A percentile compares a stretch with the other conserved stretches of the same genome.
Conservation (phyloP, 306 rosid species). For the Comarum palustre region DNA sequence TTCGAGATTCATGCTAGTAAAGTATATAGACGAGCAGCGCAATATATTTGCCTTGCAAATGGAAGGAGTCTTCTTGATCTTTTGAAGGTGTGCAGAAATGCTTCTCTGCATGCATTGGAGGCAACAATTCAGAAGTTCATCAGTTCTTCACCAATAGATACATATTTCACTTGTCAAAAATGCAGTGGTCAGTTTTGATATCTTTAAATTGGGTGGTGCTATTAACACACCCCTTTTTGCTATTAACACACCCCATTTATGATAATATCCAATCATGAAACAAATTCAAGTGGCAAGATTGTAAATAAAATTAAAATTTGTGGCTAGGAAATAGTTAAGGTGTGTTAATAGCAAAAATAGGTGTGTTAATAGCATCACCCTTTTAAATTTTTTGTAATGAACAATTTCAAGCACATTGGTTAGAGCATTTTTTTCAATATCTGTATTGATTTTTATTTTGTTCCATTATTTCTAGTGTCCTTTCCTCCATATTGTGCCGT, state of each 20-base stretch:
- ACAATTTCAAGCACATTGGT: constrained; percentile 16
- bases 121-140: constrained; percentile 73
- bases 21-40: constrained; percentile 84
- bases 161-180: constrained; percentile 66
- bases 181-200: constrained; percentile 64
- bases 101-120: constrained; percentile 66
- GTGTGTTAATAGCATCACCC: too few relatives aligned
- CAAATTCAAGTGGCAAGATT: too few relatives aligned
- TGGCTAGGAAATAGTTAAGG: too few relatives aligned
- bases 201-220: too few relatives aligned
- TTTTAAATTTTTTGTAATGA: neutral
- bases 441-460: constrained; percentile 19
- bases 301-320: too few relatives aligned
- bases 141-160: constrained; percentile 58
- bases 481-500: constrained; percentile 66
- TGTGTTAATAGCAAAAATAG: too few relatives aligned
- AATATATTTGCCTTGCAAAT: constrained; percentile 89
- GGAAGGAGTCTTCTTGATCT: constrained; percentile 94
- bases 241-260: too few relatives aligned
- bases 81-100: constrained; percentile 72
- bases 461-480: constrained; percentile 45
- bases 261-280: too few relatives aligned
- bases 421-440: neutral
- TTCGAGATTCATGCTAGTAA: constrained; percentile 98
- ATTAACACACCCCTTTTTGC: too few relatives aligned